Percentiles rank a stretch among this genome's conserved stretches.
Evolutionary conservation across 176 grass and related monocot species (phyloP).

Genomic region (Hyparrhenia diplandra): DNA sequence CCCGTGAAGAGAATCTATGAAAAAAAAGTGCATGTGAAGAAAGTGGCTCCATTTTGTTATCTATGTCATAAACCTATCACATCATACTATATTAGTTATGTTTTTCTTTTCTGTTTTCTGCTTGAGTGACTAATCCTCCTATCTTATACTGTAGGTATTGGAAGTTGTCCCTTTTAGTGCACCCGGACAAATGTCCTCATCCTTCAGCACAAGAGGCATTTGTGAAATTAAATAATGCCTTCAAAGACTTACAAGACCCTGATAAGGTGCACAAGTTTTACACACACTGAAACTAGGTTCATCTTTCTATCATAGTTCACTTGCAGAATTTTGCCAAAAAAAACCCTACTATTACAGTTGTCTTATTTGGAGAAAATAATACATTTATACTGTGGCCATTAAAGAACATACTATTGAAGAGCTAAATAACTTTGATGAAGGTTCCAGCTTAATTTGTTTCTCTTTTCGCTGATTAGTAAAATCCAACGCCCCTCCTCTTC

Average conservation of each 20-base stretch:
- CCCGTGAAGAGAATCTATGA: background rate
- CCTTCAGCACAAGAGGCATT: constrained; percentile 87
- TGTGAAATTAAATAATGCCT: constrained; percentile 88
- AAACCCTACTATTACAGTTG: background rate
- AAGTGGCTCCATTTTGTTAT: background rate
- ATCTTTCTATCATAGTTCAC: background rate
- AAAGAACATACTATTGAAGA: background rate
- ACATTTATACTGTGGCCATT: background rate
- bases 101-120: background rate
- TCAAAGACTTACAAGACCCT: constrained; percentile 93
- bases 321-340: background rate
- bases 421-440: background rate
- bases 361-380: background rate
- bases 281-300: background rate
- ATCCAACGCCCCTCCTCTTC: background rate
- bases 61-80: background rate
- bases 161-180: constrained; percentile 95
- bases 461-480: background rate
- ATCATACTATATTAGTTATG: background rate
- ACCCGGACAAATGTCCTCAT: constrained; percentile 95
- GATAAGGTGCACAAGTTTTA: constrained; percentile 60
- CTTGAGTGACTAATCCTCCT: constrained; percentile 21
- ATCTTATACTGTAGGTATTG: constrained; percentile 68
- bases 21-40: background rate
- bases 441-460: background rate